phyloP scores from a whole-genome alignment of 2,329 filamentous ascomycete species.

The Trichoderma pleuroti region DNA sequence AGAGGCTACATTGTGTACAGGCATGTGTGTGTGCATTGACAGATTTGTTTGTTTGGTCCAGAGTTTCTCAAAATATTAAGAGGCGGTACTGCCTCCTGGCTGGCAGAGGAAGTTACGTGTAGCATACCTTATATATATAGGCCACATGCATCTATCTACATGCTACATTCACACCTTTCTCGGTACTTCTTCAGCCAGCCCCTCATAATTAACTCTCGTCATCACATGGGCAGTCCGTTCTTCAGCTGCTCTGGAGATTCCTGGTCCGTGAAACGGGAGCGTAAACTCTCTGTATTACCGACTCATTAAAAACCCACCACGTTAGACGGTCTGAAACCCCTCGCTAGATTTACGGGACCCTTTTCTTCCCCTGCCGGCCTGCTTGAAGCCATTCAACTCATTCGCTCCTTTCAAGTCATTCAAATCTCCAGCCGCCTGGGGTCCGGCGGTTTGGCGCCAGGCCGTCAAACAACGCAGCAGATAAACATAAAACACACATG shows the following conservation, averaged over 20 bases:
- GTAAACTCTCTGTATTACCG: background rate
- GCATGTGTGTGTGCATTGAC: background rate
- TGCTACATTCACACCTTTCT: background rate
- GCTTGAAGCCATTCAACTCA: constrained; percentile 12
- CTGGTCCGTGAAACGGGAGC: background rate
- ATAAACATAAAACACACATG: constrained; percentile 14
- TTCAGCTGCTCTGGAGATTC: background rate
- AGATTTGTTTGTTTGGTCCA: background rate
- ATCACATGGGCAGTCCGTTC: background rate
- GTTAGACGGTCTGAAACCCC: constrained; percentile 12
- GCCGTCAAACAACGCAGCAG: background rate
- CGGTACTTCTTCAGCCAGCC: background rate
- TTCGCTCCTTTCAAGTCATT: constrained; percentile 14
- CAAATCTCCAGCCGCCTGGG: constrained; percentile 2
- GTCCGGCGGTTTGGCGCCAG: background rate
- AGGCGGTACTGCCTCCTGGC: background rate
- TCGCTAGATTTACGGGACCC: constrained; percentile 18
- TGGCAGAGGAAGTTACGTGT: background rate
- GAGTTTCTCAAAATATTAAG: background rate
- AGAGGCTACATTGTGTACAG: background rate
- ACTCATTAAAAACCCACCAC: constrained; percentile 11
- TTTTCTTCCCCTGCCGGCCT: constrained; percentile 11
- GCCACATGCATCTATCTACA: background rate
- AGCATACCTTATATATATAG: background rate
- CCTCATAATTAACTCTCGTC: background rate